A percentile compares a stretch with the other conserved stretches of the same genome.
These are phyloP conservation scores for Pleoardoris graminearum DNA, from an alignment of 2,329 filamentous ascomycete genomes.

Conservation along the genomic window DNA sequence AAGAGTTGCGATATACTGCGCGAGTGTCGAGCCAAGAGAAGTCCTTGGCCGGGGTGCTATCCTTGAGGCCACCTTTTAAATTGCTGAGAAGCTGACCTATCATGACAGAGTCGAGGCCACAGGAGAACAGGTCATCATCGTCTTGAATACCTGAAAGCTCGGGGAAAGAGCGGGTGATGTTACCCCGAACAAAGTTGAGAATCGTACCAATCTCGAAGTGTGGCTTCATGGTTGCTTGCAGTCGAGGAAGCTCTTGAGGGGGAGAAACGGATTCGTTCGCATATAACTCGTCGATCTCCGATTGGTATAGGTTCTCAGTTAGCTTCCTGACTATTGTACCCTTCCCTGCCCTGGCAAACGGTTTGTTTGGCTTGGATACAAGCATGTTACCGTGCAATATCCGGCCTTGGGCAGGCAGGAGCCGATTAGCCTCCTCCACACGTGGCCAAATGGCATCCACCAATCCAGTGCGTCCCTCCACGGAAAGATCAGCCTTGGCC, in stretches of 20 bases:
- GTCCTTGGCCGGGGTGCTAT: no score
- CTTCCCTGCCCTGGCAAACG: slow-evolving; percentile 27
- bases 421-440: slow-evolving; percentile 24
- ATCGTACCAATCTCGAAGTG: neutral
- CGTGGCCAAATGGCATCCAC: slow-evolving; percentile 27
- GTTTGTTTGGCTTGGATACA: slow-evolving; percentile 15
- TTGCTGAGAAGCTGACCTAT: slow-evolving; percentile 7
- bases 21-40: slow-evolving; percentile 13
- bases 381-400: slow-evolving; percentile 21
- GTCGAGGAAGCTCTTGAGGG: neutral
- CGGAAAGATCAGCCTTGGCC: slow-evolving; percentile 7
- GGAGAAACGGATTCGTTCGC: neutral
- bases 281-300: slow-evolving; percentile 29
- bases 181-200: neutral
- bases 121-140: slow-evolving; percentile 14
- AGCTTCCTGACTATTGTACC: slow-evolving; percentile 28
- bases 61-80: slow-evolving; percentile 2
- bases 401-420: slow-evolving; percentile 27
- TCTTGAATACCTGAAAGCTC: slow-evolving; percentile 4
- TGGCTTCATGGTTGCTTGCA: neutral
- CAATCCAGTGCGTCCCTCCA: slow-evolving; percentile 14
- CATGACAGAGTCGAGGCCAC: slow-evolving; percentile 16
- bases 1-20: no score
- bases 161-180: neutral
- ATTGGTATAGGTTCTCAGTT: slow-evolving; percentile 23